These are phyloP conservation scores for Ogataea wickerhamii DNA, from an alignment of 805 yeast genomes.

Conservation along the genomic window DNA sequence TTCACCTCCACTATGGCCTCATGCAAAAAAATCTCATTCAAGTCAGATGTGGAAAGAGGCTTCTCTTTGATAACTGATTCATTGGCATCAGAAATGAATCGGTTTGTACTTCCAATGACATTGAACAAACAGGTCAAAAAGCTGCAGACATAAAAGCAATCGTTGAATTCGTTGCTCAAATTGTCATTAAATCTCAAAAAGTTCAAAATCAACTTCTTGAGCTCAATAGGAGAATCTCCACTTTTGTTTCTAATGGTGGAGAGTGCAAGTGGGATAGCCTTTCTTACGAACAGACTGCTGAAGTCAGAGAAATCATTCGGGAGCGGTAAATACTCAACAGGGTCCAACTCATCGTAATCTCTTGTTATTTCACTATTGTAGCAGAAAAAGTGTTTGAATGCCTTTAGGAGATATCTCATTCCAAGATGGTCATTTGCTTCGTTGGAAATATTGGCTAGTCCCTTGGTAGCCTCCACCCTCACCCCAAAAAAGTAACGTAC, in stretches of 20 bases:
- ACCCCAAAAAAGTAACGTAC: constrained; percentile 83
- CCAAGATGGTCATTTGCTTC: constrained; percentile 67
- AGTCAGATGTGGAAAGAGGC: constrained; percentile 15
- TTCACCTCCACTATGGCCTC: constrained; percentile 64
- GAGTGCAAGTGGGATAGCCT: constrained; percentile 61
- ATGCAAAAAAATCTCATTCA: constrained; percentile 37
- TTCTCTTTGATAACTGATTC: constrained; percentile 16
- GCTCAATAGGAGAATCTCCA: constrained; percentile 53
- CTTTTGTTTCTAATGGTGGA: constrained; percentile 57
- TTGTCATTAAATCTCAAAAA: constrained; percentile 83
- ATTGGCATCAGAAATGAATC: constrained; percentile 23
- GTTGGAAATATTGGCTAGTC: constrained; percentile 65
- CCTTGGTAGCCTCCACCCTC: constrained; percentile 79
- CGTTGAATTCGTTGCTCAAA: constrained; percentile 70
- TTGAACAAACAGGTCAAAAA: constrained; percentile 53
- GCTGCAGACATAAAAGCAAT: constrained; percentile 59
- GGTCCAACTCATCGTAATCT: constrained; percentile 27
- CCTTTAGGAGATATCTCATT: constrained; percentile 62
- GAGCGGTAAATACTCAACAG: constrained; percentile 54
- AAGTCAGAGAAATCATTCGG: constrained; percentile 80
- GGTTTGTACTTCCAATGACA: constrained; percentile 25
- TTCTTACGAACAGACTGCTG: constrained; percentile 64
- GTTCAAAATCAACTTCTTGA: constrained; percentile 63
- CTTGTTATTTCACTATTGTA: constrained; percentile 44
- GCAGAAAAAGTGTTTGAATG: constrained; percentile 69